Evolutionary conservation across 441 rosid species (phyloP).

Genomic region (Biscutella laevigata): DNA sequence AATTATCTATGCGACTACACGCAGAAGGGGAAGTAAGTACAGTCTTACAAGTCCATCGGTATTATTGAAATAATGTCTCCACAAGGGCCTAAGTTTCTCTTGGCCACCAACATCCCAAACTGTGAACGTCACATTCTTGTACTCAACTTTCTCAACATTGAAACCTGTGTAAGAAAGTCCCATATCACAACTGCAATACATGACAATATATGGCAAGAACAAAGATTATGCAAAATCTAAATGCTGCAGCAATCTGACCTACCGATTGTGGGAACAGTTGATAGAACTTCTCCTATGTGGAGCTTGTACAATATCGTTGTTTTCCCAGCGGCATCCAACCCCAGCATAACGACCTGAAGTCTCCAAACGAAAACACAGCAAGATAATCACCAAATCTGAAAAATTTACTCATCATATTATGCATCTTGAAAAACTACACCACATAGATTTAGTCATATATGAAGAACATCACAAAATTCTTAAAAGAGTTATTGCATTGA

Average conservation of each 20-base stretch:
- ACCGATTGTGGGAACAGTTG: conserved; percentile 96
- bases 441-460: not conserved
- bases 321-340: conserved; percentile 95
- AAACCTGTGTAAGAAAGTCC: conserved; percentile 50
- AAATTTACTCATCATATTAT: not conserved
- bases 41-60: conserved; percentile 84
- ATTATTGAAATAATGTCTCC: conserved; percentile 97
- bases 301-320: conserved; percentile 91
- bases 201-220: not conserved
- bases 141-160: conserved; percentile 98
- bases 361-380: conserved; percentile 14
- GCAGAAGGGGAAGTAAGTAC: not conserved
- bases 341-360: conserved; percentile 91
- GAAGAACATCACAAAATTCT: not conserved
- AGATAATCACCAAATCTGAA: conserved; percentile 6
- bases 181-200: not conserved
- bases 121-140: conserved; percentile 90
- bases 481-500: not conserved
- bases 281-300: conserved; percentile 90
- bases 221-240: not conserved
- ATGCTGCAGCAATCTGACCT: conserved; percentile 16
- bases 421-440: not conserved
- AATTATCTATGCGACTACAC: not conserved
- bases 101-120: conserved; percentile 99
- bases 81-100: conserved; percentile 88